Conservation (phyloP, 2,329 filamentous ascomycete species). For the Verticillium nonalfalfae region DNA sequence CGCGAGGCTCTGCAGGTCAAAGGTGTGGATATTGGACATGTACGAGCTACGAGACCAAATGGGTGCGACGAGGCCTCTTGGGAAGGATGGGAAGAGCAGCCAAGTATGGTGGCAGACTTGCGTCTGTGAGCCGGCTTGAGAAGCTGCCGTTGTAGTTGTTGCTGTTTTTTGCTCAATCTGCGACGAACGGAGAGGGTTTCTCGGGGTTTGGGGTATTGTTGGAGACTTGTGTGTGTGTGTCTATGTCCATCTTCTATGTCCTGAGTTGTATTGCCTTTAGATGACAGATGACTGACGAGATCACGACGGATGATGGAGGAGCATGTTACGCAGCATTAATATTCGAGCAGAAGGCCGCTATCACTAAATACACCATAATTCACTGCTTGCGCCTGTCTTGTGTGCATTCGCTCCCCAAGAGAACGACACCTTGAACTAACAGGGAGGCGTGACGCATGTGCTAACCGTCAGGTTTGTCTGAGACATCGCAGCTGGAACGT, state of each 20-base stretch:
- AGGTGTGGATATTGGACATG: conserved; percentile 28
- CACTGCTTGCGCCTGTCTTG: too few species aligned
- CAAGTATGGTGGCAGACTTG: conserved; percentile 12
- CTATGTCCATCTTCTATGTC: too few species aligned
- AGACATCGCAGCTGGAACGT: too few species aligned
- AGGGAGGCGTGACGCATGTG: not conserved
- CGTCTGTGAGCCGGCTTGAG: not conserved
- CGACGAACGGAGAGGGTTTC: too few species aligned
- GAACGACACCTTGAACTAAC: not conserved
- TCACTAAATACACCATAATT: too few species aligned
- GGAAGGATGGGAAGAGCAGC: conserved; percentile 40
- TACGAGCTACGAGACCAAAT: conserved; percentile 28
- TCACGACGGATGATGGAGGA: not conserved
- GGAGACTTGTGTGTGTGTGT: not conserved
- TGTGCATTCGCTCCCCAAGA: too few species aligned
- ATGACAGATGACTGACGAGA: not conserved
- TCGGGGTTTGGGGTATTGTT: not conserved
- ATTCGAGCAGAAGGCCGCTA: too few species aligned
- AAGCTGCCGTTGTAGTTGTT: too few species aligned
- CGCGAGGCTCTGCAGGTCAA: conserved; percentile 30
- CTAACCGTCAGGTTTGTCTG: not conserved
- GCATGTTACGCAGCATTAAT: not conserved
- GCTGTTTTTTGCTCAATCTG: too few species aligned
- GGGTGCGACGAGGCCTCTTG: conserved; percentile 49
- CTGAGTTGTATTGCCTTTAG: not conserved